A percentile compares a stretch with the other conserved stretches of the same genome.
Conservation (phyloP, 2,329 filamentous ascomycete species). For the Monosporascus sp. region DNA sequence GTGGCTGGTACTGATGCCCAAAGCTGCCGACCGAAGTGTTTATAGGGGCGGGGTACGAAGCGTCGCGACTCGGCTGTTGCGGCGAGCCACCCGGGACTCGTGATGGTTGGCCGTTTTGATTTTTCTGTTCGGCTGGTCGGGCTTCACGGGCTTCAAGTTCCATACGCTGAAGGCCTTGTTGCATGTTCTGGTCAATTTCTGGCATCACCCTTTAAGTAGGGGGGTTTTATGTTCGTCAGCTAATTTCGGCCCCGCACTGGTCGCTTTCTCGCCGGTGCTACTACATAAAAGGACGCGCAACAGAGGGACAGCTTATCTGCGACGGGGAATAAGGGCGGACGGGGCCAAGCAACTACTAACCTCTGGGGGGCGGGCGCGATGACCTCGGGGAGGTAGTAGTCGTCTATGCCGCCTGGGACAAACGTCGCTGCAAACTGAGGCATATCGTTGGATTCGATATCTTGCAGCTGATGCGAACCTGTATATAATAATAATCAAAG, state of each 20-base stretch:
- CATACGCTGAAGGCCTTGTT: conserved; percentile 86
- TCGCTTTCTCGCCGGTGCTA: background rate
- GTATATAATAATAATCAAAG: conserved; percentile 17
- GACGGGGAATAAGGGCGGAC: background rate
- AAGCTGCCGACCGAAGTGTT: conserved; percentile 22
- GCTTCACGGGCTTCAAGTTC: conserved; percentile 76
- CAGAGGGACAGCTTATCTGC: background rate
- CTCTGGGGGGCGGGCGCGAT: conserved; percentile 53
- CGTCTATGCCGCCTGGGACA: conserved; percentile 52
- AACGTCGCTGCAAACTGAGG: conserved; percentile 51
- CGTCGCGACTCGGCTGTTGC: conserved; percentile 35
- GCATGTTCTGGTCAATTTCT: conserved; percentile 94
- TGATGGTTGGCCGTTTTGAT: conserved; percentile 23
- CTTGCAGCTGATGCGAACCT: conserved; percentile 25
- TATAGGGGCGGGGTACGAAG: conserved; percentile 37
- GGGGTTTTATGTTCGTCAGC: conserved; percentile 1
- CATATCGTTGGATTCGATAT: conserved; percentile 35
- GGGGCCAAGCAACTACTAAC: conserved; percentile 31
- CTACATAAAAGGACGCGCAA: background rate
- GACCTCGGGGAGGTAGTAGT: conserved; percentile 58
- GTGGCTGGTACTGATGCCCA: conserved; percentile 26
- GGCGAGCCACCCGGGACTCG: conserved; percentile 20
- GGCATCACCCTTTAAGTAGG: conserved; percentile 70
- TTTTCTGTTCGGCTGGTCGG: conserved; percentile 39
- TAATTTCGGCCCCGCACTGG: background rate